Percentiles rank a stretch among this genome's conserved stretches.
Conservation (phyloP, 2,329 filamentous ascomycete species). For the Trichophyton equinum region DNA sequence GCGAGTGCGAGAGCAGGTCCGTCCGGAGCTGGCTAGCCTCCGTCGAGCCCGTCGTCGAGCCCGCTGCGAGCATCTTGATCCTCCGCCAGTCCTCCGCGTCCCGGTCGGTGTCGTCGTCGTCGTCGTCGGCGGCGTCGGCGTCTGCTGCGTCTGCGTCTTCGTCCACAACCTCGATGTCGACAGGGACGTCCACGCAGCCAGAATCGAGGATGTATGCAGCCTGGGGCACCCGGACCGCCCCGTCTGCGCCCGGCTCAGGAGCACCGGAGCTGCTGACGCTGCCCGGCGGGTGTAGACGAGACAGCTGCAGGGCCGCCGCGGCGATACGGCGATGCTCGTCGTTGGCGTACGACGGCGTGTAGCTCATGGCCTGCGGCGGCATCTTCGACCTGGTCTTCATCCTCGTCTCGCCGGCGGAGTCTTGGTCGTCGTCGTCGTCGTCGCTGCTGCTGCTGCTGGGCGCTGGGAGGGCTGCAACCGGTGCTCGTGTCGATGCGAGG, state of each 20-base stretch:
- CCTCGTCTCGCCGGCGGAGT: neutral
- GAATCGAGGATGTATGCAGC: constrained; percentile 9
- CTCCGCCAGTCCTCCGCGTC: neutral
- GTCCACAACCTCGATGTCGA: neutral
- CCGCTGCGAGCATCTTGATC: neutral
- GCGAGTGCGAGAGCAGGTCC: neutral
- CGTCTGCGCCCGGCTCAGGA: neutral
- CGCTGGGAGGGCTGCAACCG: no score
- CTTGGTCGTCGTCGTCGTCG: neutral
- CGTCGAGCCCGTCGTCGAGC: neutral
- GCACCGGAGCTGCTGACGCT: neutral
- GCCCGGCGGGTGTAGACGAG: neutral
- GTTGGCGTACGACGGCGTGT: constrained; percentile 1
- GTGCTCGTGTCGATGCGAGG: no score
- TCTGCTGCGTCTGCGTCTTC: neutral
- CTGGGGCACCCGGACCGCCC: neutral
- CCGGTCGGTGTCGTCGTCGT: neutral
- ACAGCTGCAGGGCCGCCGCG: constrained; percentile 3
- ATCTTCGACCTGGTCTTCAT: neutral
- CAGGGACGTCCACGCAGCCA: constrained; percentile 6
- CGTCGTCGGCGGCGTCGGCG: neutral
- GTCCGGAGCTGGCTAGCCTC: neutral
- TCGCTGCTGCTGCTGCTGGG: no score
- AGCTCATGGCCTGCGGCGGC: neutral
- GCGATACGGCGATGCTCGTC: constrained; percentile 3